These are phyloP conservation scores for Kazachstania taianensis DNA, from an alignment of 805 yeast species.

Conservation along the genomic window DNA sequence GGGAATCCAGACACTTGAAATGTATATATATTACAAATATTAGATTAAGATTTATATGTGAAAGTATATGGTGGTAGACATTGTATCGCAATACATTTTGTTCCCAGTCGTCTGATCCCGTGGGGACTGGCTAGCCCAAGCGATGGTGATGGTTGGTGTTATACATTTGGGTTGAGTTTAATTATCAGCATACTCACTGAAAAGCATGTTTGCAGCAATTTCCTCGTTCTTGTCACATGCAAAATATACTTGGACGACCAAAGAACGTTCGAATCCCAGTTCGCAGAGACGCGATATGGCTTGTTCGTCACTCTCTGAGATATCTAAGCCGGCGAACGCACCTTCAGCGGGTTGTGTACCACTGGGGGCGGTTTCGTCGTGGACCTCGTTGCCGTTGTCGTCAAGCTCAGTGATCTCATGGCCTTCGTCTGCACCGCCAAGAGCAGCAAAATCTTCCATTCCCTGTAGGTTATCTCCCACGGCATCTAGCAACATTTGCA, in stretches of 20 bases:
- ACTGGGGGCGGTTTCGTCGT: constrained; percentile 27
- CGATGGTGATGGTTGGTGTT: too few species aligned
- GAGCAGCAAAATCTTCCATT: constrained; percentile 10
- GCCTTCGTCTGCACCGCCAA: constrained; percentile 23
- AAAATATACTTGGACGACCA: constrained; percentile 87
- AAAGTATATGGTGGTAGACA: too few species aligned
- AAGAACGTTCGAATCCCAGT: constrained; percentile 80
- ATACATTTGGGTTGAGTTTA: background rate
- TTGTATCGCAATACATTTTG: too few species aligned
- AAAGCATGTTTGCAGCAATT: constrained; percentile 85
- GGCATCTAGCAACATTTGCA: constrained; percentile 59
- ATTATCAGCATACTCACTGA: constrained; percentile 43
- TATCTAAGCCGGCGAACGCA: constrained; percentile 31
- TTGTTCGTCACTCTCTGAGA: constrained; percentile 75
- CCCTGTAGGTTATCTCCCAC: constrained; percentile 45
- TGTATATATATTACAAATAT: too few species aligned
- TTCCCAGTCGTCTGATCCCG: too few species aligned
- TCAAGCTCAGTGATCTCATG: too few species aligned
- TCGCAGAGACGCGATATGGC: constrained; percentile 88
- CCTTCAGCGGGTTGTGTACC: constrained; percentile 26
- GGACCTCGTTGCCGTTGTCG: constrained; percentile 34
- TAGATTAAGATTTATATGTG: too few species aligned
- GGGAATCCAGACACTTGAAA: too few species aligned
- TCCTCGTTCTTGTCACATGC: constrained; percentile 98
- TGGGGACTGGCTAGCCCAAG: too few species aligned